These are phyloP conservation scores for Wickerhamomyces chaumierensis DNA, from an alignment of 805 yeast species.

Conservation along the genomic window DNA sequence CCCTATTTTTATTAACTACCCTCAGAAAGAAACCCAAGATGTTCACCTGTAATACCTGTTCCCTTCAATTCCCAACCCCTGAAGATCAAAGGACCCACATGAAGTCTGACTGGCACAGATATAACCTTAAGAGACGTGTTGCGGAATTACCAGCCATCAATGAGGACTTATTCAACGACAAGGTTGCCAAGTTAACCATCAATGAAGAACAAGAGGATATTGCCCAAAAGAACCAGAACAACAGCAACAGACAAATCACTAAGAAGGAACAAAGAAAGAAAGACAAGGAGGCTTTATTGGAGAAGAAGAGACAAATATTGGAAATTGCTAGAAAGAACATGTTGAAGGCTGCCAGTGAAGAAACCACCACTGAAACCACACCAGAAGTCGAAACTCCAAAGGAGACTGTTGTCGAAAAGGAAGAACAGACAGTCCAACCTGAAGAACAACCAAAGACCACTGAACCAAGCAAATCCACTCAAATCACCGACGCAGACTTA, in stretches of 20 bases:
- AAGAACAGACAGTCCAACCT: neutral
- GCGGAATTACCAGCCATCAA: constrained; percentile 73
- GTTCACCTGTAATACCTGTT: constrained; percentile 83
- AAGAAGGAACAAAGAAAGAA: constrained; percentile 30
- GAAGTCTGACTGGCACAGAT: constrained; percentile 98
- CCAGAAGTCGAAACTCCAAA: constrained; percentile 1
- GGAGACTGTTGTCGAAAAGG: constrained; percentile 2
- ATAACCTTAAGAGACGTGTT: constrained; percentile 88
- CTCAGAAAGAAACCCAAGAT: too few relatives aligned
- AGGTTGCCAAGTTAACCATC: constrained; percentile 31
- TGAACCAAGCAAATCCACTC: too few relatives aligned
- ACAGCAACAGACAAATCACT: constrained; percentile 22
- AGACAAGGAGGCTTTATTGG: constrained; percentile 30
- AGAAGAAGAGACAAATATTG: constrained; percentile 28
- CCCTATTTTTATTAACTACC: too few relatives aligned
- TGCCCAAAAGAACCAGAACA: constrained; percentile 7
- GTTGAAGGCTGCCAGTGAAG: constrained; percentile 18
- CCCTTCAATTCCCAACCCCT: constrained; percentile 62
- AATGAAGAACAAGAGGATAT: constrained; percentile 12
- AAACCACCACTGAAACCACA: neutral
- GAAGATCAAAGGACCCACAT: constrained; percentile 81
- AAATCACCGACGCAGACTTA: constrained; percentile 12
- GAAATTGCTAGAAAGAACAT: constrained; percentile 29
- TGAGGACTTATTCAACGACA: constrained; percentile 57
- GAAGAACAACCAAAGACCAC: neutral